These are phyloP conservation scores for Lentinus brumalis DNA, from an alignment of 768 basidiomycete genomes.

Conservation along the genomic window DNA sequence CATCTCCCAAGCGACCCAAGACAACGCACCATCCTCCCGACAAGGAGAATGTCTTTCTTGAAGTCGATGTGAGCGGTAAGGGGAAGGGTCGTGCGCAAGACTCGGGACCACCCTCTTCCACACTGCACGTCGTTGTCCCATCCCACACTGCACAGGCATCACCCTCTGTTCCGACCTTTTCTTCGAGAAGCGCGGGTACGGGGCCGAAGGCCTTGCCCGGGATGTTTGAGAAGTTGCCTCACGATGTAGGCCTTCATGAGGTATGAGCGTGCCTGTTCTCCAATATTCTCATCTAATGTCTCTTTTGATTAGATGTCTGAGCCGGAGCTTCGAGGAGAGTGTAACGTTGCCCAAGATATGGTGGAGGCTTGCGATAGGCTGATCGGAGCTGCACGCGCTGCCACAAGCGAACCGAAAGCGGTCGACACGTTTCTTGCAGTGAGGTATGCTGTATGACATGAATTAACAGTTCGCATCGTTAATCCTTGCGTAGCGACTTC, in stretches of 20 bases:
- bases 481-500: slow-evolving; percentile 3
- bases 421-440: background rate
- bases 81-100: slow-evolving; percentile 13
- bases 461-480: background rate
- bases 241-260: slow-evolving; percentile 12
- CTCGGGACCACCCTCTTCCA: slow-evolving; percentile 2
- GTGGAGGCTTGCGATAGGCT: slow-evolving; percentile 10
- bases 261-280: background rate
- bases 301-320: background rate
- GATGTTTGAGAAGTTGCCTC: background rate
- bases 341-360: background rate
- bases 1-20: slow-evolving; percentile 35
- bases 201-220: background rate
- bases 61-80: slow-evolving; percentile 7
- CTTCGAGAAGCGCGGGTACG: no score
- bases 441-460: background rate
- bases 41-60: slow-evolving; percentile 29
- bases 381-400: slow-evolving; percentile 14
- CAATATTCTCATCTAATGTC: background rate
- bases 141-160: background rate
- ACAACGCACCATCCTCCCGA: slow-evolving; percentile 23
- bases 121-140: background rate
- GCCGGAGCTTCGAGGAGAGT: slow-evolving; percentile 6
- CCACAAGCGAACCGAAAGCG: slow-evolving; percentile 5
- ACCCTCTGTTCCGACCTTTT: background rate